phyloP scores from a whole-genome alignment of 352 stramenopile genomes.

The Thalassiosira livingstoniorum region DNA sequence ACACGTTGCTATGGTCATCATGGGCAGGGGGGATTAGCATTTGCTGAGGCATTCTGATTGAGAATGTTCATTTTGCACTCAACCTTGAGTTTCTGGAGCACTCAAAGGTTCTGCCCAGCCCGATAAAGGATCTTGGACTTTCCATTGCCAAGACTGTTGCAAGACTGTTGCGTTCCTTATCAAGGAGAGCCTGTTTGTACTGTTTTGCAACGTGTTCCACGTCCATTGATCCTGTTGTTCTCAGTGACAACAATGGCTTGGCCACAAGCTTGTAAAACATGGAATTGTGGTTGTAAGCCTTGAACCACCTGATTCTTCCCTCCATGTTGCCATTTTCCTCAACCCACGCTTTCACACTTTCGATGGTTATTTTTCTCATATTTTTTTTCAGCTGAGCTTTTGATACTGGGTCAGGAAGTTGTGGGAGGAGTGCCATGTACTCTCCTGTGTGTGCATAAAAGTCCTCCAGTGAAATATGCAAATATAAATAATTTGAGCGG shows the following conservation, averaged over 20 bases:
- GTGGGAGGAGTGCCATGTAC: not conserved
- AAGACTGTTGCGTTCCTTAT: no score
- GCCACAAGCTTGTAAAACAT: not conserved
- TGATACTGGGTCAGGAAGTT: not conserved
- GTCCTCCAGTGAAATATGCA: no score
- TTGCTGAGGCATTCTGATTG: no score
- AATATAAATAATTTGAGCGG: no score
- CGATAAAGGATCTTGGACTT: no score
- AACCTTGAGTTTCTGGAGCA: no score
- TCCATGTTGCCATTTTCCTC: not conserved
- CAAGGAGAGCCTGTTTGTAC: no score
- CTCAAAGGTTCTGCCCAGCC: no score
- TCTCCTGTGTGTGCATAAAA: not conserved
- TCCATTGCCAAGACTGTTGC: not conserved
- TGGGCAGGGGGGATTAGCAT: no score
- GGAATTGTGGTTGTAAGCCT: not conserved
- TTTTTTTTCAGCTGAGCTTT: not conserved
- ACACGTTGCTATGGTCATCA: no score
- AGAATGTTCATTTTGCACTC: no score
- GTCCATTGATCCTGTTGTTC: not conserved
- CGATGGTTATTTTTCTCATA: not conserved
- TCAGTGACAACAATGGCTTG: not conserved
- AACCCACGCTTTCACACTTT: not conserved
- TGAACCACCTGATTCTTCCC: not conserved
- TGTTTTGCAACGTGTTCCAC: no score